Percentiles rank a stretch among this genome's conserved stretches.
phyloP scores from a whole-genome alignment of 192 early-diverging fungal species.

The Coemansia sp. region DNA sequence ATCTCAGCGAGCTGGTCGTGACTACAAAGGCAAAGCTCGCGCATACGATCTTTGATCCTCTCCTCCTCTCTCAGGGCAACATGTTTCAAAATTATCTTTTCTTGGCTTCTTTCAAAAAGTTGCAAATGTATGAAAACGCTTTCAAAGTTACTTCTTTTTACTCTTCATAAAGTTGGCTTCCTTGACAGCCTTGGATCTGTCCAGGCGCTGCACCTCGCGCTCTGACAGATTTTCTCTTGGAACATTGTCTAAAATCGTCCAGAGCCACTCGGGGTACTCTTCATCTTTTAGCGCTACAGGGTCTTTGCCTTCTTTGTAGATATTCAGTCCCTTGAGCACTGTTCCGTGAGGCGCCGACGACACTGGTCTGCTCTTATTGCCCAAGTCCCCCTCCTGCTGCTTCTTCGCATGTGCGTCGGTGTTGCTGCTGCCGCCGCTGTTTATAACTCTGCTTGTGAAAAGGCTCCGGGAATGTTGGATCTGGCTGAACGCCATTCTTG shows the following conservation, averaged over 20 bases:
- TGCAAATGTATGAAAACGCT: conserved; percentile 29
- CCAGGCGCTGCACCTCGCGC: conserved; percentile 61
- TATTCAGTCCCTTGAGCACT: conserved; percentile 83
- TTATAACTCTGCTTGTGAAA: neutral
- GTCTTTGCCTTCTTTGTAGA: conserved; percentile 78
- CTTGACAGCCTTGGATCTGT: conserved; percentile 64
- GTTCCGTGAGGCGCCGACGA: conserved; percentile 73
- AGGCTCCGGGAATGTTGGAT: neutral
- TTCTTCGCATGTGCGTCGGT: too few relatives aligned
- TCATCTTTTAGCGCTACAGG: conserved; percentile 81
- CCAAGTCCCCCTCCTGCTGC: neutral
- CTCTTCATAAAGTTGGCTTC: conserved; percentile 75
- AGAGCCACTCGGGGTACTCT: conserved; percentile 94
- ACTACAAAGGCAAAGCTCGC: conserved; percentile 42
- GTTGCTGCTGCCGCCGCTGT: neutral
- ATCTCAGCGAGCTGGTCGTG: conserved; percentile 10
- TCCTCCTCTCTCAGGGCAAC: neutral
- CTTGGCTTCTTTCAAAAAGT: neutral
- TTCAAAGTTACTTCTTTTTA: conserved; percentile 61
- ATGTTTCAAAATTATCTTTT: neutral
- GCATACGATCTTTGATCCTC: conserved; percentile 34
- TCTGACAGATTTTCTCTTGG: conserved; percentile 31
- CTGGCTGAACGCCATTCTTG: conserved; percentile 1
- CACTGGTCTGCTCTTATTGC: conserved; percentile 1
- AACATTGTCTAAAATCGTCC: conserved; percentile 69